Percentiles rank a stretch among this genome's conserved stretches.
phyloP scores from a whole-genome alignment of 176 grass and related monocot genomes.

The Bothriochloa decipiens region DNA sequence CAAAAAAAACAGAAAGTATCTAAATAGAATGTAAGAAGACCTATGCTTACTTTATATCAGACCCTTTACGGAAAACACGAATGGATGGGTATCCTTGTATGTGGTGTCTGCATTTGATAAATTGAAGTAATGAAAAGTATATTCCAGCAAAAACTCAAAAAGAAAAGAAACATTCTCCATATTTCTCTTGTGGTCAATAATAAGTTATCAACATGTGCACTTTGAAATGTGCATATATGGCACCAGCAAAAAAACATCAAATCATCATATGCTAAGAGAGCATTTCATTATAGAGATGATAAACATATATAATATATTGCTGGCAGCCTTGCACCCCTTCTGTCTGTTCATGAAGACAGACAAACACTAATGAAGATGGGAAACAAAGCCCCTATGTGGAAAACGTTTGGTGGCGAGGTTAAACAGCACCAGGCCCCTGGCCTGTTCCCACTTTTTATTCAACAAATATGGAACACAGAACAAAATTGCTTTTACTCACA shows the following conservation, averaged over 20 bases:
- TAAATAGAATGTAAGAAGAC: constrained; percentile 25
- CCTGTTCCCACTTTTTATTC: constrained; percentile 8
- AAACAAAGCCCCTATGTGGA: background rate
- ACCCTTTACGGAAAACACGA: constrained; percentile 93
- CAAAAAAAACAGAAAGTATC: background rate
- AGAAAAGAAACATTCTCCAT: background rate
- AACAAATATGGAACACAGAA: constrained; percentile 18
- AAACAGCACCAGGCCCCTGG: background rate
- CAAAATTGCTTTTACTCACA: constrained; percentile 7
- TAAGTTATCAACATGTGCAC: constrained; percentile 13
- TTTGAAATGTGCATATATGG: background rate
- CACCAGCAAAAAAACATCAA: background rate
- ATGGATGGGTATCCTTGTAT: constrained; percentile 98
- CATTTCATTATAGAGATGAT: background rate
- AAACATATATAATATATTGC: background rate
- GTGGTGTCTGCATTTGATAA: constrained; percentile 76
- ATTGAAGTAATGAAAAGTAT: constrained; percentile 23
- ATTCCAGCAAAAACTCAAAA: constrained; percentile 2
- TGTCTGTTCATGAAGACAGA: background rate
- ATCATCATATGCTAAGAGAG: background rate
- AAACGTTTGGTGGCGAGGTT: background rate
- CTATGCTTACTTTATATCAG: constrained; percentile 87
- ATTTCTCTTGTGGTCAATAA: background rate
- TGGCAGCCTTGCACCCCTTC: background rate
- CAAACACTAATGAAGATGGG: background rate